Conservation (phyloP, 306 rosid species). For the Cucurbita argyrosperma region DNA sequence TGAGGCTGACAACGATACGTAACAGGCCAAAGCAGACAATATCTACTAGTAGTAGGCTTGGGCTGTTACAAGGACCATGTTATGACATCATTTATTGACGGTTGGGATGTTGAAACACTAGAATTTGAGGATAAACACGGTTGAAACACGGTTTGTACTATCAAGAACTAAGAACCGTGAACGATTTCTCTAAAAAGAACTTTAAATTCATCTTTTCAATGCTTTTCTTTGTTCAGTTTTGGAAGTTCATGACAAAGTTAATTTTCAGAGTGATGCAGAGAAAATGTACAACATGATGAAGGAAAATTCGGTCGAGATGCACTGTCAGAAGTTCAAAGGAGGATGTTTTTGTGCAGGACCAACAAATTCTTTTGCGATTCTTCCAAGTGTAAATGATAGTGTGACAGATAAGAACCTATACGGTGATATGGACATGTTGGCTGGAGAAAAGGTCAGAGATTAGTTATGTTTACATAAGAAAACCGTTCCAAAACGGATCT, state of each 20-base stretch:
- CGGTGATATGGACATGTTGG: conserved; percentile 14
- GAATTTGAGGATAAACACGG: not conserved
- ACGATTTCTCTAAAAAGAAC: not conserved
- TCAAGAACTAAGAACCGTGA: not conserved
- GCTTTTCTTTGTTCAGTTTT: not conserved
- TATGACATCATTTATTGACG: not conserved
- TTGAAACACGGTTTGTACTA: not conserved
- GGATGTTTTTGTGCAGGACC: conserved; percentile 47
- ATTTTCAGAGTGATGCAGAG: conserved; percentile 63
- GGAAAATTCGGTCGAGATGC: conserved; percentile 29
- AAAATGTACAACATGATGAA: conserved; percentile 42
- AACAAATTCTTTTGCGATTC: conserved; percentile 50
- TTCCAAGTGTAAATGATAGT: conserved; percentile 33
- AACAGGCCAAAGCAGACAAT: too few species aligned
- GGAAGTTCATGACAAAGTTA: not conserved
- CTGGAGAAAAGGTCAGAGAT: conserved; percentile 41
- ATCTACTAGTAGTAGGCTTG: too few species aligned
- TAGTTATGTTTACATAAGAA: not conserved
- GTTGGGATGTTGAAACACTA: not conserved
- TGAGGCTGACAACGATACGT: too few species aligned
- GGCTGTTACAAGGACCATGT: too few species aligned
- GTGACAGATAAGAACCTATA: conserved; percentile 24
- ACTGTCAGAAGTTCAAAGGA: conserved; percentile 21
- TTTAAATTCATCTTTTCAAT: not conserved
- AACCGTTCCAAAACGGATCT: not conserved